A percentile compares a stretch with the other conserved stretches of the same genome.
phyloP scores from a whole-genome alignment of 768 basidiomycete species.

The Collybia sp. region DNA sequence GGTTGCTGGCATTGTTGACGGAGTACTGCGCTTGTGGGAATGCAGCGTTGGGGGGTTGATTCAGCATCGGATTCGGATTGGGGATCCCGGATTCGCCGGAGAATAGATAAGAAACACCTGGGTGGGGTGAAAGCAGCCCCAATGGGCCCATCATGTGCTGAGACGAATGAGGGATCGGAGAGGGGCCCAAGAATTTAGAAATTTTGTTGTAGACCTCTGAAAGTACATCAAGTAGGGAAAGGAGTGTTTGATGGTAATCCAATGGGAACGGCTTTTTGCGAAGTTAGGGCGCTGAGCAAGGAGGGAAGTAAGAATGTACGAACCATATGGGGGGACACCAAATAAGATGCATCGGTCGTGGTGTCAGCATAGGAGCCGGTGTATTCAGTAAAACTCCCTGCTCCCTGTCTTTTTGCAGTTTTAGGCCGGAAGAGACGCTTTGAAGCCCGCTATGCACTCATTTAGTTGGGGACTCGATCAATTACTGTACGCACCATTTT shows the following conservation, averaged over 20 bases:
- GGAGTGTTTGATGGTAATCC: conserved; percentile 86
- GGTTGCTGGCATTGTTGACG: background rate
- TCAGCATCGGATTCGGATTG: conserved; percentile 14
- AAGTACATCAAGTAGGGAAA: conserved; percentile 85
- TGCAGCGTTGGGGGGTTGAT: conserved; percentile 29
- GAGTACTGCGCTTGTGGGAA: conserved; percentile 22
- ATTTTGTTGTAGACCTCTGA: conserved; percentile 90
- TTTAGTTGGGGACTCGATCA: conserved; percentile 4
- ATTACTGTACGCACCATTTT: conserved; percentile 52
- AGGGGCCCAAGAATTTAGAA: conserved; percentile 76
- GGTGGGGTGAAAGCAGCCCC: conserved; percentile 71
- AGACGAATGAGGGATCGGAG: conserved; percentile 60
- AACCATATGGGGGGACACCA: conserved; percentile 73
- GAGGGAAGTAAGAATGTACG: conserved; percentile 13
- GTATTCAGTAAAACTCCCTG: conserved; percentile 56
- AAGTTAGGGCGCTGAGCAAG: background rate
- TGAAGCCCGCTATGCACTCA: conserved; percentile 16
- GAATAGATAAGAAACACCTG: conserved; percentile 80
- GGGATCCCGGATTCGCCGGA: conserved; percentile 30
- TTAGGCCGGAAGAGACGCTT: conserved; percentile 62
- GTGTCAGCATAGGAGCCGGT: conserved; percentile 53
- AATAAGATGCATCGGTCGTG: conserved; percentile 59
- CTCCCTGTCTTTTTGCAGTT: conserved; percentile 43
- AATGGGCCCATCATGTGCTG: conserved; percentile 77
- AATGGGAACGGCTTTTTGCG: conserved; percentile 74